phyloP scores from a whole-genome alignment of 805 yeast species.

The Jamesozyma rosinii region DNA sequence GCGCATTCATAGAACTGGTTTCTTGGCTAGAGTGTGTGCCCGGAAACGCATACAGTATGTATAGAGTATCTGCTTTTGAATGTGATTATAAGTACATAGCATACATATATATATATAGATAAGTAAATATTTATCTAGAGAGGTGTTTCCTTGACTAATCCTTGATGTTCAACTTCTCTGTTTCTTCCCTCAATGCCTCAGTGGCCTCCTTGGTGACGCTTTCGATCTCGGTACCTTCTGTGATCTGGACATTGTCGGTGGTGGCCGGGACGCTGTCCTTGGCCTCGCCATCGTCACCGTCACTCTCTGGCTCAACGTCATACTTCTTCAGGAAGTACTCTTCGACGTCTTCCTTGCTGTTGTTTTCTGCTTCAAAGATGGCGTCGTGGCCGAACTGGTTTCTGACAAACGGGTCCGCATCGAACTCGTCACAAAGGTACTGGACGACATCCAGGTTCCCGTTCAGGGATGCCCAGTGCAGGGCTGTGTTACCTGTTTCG shows the following conservation, averaged over 20 bases:
- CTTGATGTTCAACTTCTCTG: constrained; percentile 18
- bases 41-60: no score
- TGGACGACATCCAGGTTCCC: constrained; percentile 71
- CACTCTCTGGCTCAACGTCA: constrained; percentile 56
- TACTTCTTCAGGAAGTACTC: constrained; percentile 65
- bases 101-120: background rate
- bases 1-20: no score
- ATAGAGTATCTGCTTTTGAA: background rate
- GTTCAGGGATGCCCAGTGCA: constrained; percentile 92
- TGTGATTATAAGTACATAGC: background rate
- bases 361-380: constrained; percentile 81
- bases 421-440: constrained; percentile 59
- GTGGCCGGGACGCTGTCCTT: constrained; percentile 29
- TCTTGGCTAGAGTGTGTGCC: no score
- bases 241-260: constrained; percentile 31
- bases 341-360: constrained; percentile 66
- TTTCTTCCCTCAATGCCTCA: constrained; percentile 30
- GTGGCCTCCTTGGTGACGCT: constrained; percentile 41
- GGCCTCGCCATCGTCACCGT: constrained; percentile 37
- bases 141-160: background rate
- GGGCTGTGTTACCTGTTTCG: constrained; percentile 82
- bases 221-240: constrained; percentile 45
- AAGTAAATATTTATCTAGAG: background rate
- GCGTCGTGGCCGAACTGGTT: constrained; percentile 74
- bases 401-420: constrained; percentile 73